Conservation (phyloP, 2,329 filamentous ascomycete genomes). For the Stagonosporopsis vannaccii region DNA sequence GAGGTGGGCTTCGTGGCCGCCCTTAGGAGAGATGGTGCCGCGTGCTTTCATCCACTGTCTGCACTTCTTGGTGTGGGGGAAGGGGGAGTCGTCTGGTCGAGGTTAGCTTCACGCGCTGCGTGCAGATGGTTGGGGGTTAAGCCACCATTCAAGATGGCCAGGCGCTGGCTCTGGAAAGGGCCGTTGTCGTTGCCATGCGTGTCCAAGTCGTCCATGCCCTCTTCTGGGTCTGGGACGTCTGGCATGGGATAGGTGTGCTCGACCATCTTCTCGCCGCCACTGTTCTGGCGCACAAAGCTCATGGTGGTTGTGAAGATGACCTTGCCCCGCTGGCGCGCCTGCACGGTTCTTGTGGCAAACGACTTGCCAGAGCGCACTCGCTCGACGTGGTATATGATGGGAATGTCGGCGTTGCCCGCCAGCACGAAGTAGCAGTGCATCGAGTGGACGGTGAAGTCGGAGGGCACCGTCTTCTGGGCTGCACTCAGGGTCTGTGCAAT, state of each 20-base stretch:
- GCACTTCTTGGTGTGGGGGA: slow-evolving; percentile 72
- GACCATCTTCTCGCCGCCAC: slow-evolving; percentile 64
- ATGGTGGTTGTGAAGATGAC: slow-evolving; percentile 96
- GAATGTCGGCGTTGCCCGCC: slow-evolving; percentile 82
- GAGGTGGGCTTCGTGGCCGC: slow-evolving; percentile 81
- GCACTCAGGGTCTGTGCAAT: slow-evolving; percentile 92
- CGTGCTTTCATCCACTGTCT: slow-evolving; percentile 75
- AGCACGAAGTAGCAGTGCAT: slow-evolving; percentile 99
- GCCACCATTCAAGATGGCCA: slow-evolving; percentile 63
- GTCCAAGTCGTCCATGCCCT: slow-evolving; percentile 47
- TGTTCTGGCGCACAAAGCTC: slow-evolving; percentile 78
- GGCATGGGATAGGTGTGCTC: slow-evolving; percentile 68
- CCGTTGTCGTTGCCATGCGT: slow-evolving; percentile 44
- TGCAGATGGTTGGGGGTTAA: slow-evolving; percentile 25
- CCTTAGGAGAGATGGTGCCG: slow-evolving; percentile 74
- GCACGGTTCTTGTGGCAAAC: slow-evolving; percentile 93
- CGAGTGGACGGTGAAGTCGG: slow-evolving; percentile 84
- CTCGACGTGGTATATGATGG: slow-evolving; percentile 95
- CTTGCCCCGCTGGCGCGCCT: slow-evolving; percentile 84
- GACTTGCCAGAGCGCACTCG: slow-evolving; percentile 87
- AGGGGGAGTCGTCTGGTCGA: slow-evolving; percentile 50
- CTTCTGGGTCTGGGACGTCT: slow-evolving; percentile 55
- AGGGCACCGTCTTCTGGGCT: slow-evolving; percentile 84
- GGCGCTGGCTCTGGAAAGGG: slow-evolving; percentile 66
- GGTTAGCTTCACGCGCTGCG: slow-evolving; percentile 23